These are phyloP conservation scores for Hypoxylon sp. DNA, from an alignment of 2,329 filamentous ascomycete genomes.

Conservation along the genomic window DNA sequence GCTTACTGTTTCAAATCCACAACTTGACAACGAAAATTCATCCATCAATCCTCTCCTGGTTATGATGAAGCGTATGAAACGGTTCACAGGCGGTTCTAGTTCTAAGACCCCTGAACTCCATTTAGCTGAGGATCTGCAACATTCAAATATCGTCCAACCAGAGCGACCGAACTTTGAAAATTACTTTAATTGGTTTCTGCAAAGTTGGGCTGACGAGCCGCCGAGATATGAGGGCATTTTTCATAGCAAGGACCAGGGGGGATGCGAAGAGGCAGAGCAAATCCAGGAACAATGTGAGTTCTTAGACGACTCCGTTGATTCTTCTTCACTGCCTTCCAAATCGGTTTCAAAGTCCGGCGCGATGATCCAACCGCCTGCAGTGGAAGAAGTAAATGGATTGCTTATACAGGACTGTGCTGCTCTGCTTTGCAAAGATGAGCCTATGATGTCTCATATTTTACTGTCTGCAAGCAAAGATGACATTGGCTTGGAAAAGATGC, in stretches of 20 bases:
- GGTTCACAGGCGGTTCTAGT: no score
- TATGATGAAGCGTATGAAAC: no score
- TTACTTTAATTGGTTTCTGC: no score
- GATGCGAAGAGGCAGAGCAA: background rate
- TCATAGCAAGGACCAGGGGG: background rate
- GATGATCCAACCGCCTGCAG: background rate
- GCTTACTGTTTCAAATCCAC: background rate
- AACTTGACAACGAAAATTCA: background rate
- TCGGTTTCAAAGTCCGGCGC: background rate
- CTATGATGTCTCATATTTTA: background rate
- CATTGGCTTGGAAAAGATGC: background rate
- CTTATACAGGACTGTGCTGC: background rate
- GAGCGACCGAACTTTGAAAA: no score
- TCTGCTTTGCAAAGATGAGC: background rate
- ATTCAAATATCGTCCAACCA: no score
- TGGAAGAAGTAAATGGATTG: background rate
- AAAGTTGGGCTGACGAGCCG: no score
- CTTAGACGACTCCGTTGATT: background rate
- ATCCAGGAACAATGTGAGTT: background rate
- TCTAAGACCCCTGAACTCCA: no score
- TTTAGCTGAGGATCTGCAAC: no score
- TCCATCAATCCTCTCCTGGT: no score
- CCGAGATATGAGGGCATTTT: no score
- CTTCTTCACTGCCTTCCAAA: background rate
- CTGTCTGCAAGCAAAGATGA: background rate